Conservation (phyloP, 2,329 filamentous ascomycete genomes). For the Domatiomyces globalis region DNA sequence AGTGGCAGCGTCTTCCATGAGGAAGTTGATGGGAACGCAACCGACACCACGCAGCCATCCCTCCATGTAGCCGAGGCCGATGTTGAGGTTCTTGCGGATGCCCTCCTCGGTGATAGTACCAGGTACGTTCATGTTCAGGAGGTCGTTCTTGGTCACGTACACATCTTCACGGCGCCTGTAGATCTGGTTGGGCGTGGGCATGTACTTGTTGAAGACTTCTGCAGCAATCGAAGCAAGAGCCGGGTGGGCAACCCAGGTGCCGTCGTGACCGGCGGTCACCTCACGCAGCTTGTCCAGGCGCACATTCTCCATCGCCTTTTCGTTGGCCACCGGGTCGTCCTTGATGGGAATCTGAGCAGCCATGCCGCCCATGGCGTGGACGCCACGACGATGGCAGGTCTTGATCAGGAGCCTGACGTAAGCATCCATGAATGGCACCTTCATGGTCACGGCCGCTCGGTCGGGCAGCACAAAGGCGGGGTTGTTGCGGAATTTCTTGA, state of each 20-base stretch:
- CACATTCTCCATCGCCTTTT: conserved; percentile 84
- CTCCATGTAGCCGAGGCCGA: conserved; percentile 96
- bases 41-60: conserved; percentile 91
- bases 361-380: conserved; percentile 99
- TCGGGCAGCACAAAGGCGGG: conserved; percentile 86
- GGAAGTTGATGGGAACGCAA: conserved; percentile 92
- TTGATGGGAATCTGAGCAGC: conserved; percentile 98
- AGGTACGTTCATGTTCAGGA: conserved; percentile 96
- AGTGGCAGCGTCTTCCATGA: conserved; percentile 97
- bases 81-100: conserved; percentile 94
- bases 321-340: conserved; percentile 78
- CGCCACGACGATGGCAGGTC: conserved; percentile 89
- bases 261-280: conserved; percentile 87
- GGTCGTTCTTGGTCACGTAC: conserved; percentile 67
- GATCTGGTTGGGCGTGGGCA: conserved; percentile 96
- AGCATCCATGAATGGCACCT: conserved; percentile 92
- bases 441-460: conserved; percentile 87
- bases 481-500: conserved; percentile 98
- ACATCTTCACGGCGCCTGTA: conserved; percentile 85
- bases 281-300: conserved; percentile 93
- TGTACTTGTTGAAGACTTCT: conserved; percentile 93
- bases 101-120: conserved; percentile 84
- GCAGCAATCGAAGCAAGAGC: conserved; percentile 75
- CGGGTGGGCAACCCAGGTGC: conserved; percentile 94
- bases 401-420: conserved; percentile 96